Conservation (phyloP, 176 grass and related monocot species). For the Bothriochloa decipiens region DNA sequence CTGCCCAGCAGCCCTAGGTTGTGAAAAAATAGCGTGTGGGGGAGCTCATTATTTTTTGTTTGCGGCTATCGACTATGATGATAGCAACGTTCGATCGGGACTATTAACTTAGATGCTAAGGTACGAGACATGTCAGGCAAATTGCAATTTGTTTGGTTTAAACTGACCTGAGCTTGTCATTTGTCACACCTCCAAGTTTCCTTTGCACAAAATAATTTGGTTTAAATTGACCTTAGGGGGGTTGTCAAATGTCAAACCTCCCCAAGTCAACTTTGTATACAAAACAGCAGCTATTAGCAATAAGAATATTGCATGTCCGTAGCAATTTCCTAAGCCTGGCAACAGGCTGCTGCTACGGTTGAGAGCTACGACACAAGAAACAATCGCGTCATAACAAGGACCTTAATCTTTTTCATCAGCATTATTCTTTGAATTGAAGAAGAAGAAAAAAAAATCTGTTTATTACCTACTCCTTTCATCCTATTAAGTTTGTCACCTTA, state of each 20-base stretch:
- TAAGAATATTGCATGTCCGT: background rate
- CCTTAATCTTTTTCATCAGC: background rate
- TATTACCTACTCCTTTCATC: background rate
- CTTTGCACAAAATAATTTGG: background rate
- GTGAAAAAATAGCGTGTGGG: too few species aligned
- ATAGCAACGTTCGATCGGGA: too few species aligned
- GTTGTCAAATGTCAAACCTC: too few species aligned
- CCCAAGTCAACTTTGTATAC: too few species aligned
- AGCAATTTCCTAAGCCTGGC: background rate
- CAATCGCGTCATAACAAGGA: background rate
- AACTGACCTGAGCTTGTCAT: background rate
- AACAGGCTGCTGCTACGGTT: too few species aligned
- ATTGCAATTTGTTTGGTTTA: background rate
- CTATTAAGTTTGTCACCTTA: too few species aligned
- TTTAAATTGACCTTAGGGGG: too few species aligned
- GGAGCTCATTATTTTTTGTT: background rate
- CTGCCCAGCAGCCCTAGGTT: too few species aligned
- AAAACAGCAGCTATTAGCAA: background rate
- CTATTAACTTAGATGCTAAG: background rate
- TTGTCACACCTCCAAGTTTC: constrained; percentile 1
- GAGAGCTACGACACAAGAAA: too few species aligned
- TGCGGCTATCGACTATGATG: background rate
- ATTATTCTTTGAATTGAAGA: background rate
- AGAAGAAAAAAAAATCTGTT: background rate
- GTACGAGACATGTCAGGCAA: background rate